Evolutionary conservation across 768 basidiomycete species (phyloP).

Genomic region (Phanerochaete sordida): DNA sequence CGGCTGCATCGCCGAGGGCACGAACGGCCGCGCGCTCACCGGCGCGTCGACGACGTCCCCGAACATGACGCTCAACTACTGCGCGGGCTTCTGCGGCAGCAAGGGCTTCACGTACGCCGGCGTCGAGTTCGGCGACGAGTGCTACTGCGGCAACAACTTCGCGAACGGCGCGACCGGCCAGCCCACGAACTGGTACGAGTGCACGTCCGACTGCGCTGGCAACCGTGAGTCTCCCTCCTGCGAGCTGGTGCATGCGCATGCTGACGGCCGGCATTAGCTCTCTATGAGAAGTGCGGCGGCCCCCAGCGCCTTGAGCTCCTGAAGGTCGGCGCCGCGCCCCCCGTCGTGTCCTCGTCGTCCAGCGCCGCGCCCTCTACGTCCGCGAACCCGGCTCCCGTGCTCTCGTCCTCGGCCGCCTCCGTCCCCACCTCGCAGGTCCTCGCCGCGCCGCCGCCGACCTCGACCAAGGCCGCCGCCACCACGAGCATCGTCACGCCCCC

Average conservation of each 20-base stretch:
- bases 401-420: conserved; percentile 12
- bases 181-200: conserved; percentile 15
- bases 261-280: not conserved
- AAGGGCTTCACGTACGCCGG: conserved; percentile 24
- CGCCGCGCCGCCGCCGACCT: conserved; percentile 9
- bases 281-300: conserved; percentile 22
- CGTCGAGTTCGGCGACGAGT: conserved; percentile 23
- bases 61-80: conserved; percentile 20
- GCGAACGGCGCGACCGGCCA: conserved; percentile 18
- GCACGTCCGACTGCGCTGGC: conserved; percentile 18
- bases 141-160: conserved; percentile 23
- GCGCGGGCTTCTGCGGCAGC: conserved; percentile 22
- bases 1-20: conserved; percentile 23
- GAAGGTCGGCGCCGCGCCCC: conserved; percentile 11
- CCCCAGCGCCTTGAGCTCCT: conserved; percentile 17
- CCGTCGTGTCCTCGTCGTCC: conserved; percentile 4
- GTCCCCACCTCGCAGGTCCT: not conserved
- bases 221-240: conserved; percentile 14
- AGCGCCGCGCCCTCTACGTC: not conserved
- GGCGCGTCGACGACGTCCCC: conserved; percentile 13
- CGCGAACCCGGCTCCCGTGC: conserved; percentile 6
- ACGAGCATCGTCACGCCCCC: too few relatives aligned
- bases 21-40: conserved; percentile 21
- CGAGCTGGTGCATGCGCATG: not conserved
- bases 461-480: conserved; percentile 4